A percentile compares a stretch with the other conserved stretches of the same genome.
These are phyloP conservation scores for Blastobotrys serpentis DNA, from an alignment of 1,139 yeast genomes.

Conservation along the genomic window DNA sequence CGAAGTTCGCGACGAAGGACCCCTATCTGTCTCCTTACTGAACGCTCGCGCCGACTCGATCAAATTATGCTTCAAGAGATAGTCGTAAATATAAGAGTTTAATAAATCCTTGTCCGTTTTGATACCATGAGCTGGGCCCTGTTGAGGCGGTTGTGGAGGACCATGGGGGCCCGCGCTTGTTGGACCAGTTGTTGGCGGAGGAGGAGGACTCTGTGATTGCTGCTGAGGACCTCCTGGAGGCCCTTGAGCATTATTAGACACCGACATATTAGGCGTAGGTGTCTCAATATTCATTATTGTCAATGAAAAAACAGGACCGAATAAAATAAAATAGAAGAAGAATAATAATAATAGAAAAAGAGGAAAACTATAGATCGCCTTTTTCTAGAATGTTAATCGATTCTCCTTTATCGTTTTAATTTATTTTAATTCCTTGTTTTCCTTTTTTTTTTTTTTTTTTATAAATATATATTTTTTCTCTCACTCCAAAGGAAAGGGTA, in stretches of 20 bases:
- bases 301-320: not conserved
- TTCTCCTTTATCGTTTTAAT: not conserved
- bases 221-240: not conserved
- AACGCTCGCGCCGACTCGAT: conserved; percentile 71
- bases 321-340: not conserved
- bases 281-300: conserved; percentile 13
- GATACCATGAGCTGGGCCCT: conserved; percentile 13
- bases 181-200: conserved; percentile 5
- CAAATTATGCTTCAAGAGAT: conserved; percentile 69
- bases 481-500: not conserved
- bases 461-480: not conserved
- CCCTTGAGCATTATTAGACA: not conserved
- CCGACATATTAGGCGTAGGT: conserved; percentile 10
- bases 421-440: not conserved
- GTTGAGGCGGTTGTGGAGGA: conserved; percentile 13
- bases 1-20: conserved; percentile 25
- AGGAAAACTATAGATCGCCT: not conserved
- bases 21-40: conserved; percentile 63
- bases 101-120: conserved; percentile 54
- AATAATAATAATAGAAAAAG: not conserved
- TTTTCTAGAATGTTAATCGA: not conserved
- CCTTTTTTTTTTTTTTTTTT: no score
- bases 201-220: not conserved
- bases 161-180: conserved; percentile 1
- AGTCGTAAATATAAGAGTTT: conserved; percentile 85